Conservation (phyloP, 768 basidiomycete genomes). For the Hericium coralloides region DNA sequence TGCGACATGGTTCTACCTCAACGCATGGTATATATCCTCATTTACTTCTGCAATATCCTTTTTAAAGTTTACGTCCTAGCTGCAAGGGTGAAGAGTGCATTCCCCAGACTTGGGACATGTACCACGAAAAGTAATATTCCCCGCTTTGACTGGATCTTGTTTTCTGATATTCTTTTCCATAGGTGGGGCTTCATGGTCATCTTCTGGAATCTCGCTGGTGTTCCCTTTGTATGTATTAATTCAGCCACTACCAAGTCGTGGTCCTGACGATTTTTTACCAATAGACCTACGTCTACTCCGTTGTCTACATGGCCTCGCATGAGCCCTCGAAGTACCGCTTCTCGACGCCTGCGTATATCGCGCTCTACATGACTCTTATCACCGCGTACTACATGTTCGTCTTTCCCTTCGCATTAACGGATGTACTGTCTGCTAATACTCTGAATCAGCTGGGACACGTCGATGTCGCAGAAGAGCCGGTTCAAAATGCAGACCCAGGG, state of each 20-base stretch:
- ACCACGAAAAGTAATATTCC: conserved; percentile 76
- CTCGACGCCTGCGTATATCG: conserved; percentile 63
- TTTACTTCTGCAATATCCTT: neutral
- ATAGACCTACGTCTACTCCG: conserved; percentile 93
- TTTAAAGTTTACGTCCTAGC: conserved; percentile 25
- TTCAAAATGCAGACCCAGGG: conserved; percentile 98
- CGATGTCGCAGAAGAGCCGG: conserved; percentile 94
- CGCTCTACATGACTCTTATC: conserved; percentile 68
- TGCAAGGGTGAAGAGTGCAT: conserved; percentile 93
- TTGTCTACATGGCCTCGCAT: conserved; percentile 96
- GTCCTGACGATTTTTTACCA: conserved; percentile 3
- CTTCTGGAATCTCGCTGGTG: conserved; percentile 95
- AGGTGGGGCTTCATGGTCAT: conserved; percentile 96
- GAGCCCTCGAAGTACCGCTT: conserved; percentile 83
- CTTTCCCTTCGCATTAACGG: neutral
- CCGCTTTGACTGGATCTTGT: neutral
- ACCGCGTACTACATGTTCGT: conserved; percentile 82
- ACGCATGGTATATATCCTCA: conserved; percentile 59
- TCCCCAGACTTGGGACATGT: conserved; percentile 99
- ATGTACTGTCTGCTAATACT: neutral
- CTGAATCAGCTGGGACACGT: conserved; percentile 70
- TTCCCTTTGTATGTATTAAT: conserved; percentile 66
- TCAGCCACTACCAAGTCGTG: neutral
- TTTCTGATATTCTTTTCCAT: neutral
- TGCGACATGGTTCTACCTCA: conserved; percentile 93